Evolutionary conservation across 257 asterid species (phyloP), one percentile per base, ranked within the genome.

Genomic region (Haberlea rhodopensis): DNA sequence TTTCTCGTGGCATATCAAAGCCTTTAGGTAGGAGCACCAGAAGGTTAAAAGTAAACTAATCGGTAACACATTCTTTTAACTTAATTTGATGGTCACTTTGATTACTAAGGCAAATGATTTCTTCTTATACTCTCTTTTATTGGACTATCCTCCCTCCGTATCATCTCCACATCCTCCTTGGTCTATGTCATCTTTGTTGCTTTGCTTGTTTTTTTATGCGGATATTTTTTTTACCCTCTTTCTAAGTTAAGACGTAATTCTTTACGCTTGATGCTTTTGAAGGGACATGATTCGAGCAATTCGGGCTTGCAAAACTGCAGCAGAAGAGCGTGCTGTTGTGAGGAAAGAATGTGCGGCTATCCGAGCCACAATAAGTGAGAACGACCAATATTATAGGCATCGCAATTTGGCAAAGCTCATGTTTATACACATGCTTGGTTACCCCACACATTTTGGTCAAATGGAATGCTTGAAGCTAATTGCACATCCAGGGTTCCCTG

Each of bases 401-500:
- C 96, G 97, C 34, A 94, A 94, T 78, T 81, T 94, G 81, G 97
- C 99, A 48, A 94, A 94, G 80, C 97, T 94, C 79, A 94, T 90
- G 99, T 94, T 88, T 78, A 88, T 94, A 76, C 97, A 94, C 91
- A 94, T 94, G 99, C 96, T 94, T 70, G 99, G 99, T 63, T 90
- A 90, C 70, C 97, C 97, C 31, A 94, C 99, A 23, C 99, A 94
- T 83, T 94, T 94, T 79, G 99, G 97, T 78, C 99, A 94, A 83
- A 94, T 94, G 99, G 99, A 94, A 80, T 94, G 99, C 82, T 78
- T 94, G 67, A 90, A 90, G 79, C 73, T 80, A 75, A 94, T 94
- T 69, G 99, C 99, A 68, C 77, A 91, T 70, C 92, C 99, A 45
- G 99, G 96, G 68, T 90, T 94, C 76, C 97, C 99, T 6, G 99